Evolutionary conservation across 2,329 filamentous ascomycete species (phyloP).

Genomic region (Capronia epimyces): DNA sequence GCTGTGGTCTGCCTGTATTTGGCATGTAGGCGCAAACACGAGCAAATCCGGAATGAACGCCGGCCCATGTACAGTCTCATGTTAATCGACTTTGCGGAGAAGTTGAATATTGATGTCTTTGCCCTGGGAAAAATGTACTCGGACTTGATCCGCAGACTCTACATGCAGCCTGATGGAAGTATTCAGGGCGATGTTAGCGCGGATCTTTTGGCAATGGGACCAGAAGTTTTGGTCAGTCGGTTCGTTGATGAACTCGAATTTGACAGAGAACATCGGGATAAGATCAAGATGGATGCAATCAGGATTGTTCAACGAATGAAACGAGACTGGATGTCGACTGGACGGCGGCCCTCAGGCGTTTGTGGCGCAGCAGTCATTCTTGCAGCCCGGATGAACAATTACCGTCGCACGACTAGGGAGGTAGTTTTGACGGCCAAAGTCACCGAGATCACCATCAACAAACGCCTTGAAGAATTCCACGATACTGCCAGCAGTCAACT

Average conservation of each 20-base stretch:
- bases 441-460: constrained; percentile 85
- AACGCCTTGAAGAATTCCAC: constrained; percentile 87
- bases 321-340: constrained; percentile 93
- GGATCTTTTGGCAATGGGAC: constrained; percentile 32
- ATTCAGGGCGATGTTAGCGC: constrained; percentile 42
- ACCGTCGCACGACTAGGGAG: constrained; percentile 82
- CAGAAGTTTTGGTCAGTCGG: constrained; percentile 84
- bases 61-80: constrained; percentile 51
- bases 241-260: constrained; percentile 93
- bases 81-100: constrained; percentile 90
- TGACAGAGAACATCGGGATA: constrained; percentile 61
- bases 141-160: constrained; percentile 61
- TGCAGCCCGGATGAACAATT: constrained; percentile 97
- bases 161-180: constrained; percentile 32
- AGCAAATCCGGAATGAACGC: constrained; percentile 49
- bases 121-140: constrained; percentile 87
- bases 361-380: constrained; percentile 92
- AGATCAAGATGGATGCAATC: constrained; percentile 82
- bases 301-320: constrained; percentile 89
- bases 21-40: constrained; percentile 57
- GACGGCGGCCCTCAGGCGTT: constrained; percentile 85
- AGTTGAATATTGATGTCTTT: constrained; percentile 71
- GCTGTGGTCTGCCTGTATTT: constrained; percentile 88
- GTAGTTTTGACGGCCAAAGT: constrained; percentile 98
- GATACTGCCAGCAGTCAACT: constrained; percentile 76